Percentiles rank a stretch among this genome's conserved stretches.
These are phyloP conservation scores for Tarenaya hassleriana DNA, from an alignment of 345 rosid genomes.

Conservation along the genomic window DNA sequence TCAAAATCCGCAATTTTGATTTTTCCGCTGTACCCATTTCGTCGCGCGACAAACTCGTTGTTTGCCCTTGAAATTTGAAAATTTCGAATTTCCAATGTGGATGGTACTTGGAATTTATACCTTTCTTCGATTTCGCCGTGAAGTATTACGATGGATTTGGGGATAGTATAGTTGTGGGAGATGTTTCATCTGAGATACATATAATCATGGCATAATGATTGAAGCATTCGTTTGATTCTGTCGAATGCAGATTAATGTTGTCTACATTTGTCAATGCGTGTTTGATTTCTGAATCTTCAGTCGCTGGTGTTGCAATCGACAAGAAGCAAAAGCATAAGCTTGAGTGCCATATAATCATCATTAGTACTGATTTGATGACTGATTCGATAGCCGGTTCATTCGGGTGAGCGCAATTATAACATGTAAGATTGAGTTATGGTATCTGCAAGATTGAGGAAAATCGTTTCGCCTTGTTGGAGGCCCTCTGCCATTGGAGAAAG, in stretches of 20 bases:
- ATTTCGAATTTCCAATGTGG: not conserved
- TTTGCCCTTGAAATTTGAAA: constrained; percentile 8
- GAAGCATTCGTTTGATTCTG: not conserved
- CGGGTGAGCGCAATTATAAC: constrained; percentile 39
- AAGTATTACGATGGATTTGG: not conserved
- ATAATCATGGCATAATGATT: no score
- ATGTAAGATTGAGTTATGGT: constrained; percentile 68
- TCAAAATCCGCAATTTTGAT: not conserved
- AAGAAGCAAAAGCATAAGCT: constrained; percentile 31
- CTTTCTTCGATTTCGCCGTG: not conserved
- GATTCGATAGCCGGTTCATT: constrained; percentile 63
- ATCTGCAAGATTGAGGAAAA: constrained; percentile 54
- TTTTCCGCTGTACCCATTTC: not conserved
- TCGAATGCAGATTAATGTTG: constrained; percentile 68
- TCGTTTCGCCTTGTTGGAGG: constrained; percentile 89
- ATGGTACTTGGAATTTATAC: not conserved
- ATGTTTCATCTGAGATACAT: not conserved
- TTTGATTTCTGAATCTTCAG: constrained; percentile 52
- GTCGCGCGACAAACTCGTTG: constrained; percentile 3
- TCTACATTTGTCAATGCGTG: constrained; percentile 45
- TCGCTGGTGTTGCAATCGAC: constrained; percentile 39
- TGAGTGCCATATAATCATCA: constrained; percentile 31
- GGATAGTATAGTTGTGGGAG: not conserved
- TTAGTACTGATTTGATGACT: constrained; percentile 38
- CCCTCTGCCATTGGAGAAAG: constrained; percentile 63